These are phyloP conservation scores for Phytopythium oedochilum DNA, from an alignment of 352 stramenopile genomes.

Conservation along the genomic window DNA sequence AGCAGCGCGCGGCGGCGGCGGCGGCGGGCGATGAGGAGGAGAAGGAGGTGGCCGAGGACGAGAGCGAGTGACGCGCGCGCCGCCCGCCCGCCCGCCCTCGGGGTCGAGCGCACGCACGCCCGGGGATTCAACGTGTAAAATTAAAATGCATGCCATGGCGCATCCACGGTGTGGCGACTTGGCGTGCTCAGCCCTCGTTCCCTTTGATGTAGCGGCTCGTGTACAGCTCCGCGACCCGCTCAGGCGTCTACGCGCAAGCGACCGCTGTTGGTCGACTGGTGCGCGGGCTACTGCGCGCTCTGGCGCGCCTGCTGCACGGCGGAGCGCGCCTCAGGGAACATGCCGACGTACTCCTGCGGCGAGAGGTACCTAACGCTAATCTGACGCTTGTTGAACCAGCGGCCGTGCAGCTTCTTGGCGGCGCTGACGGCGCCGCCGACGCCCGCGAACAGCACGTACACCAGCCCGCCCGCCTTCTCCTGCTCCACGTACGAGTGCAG, in stretches of 20 bases:
- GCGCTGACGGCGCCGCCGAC: conserved; percentile 45
- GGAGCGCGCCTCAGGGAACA: conserved; percentile 78
- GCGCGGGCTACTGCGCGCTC: conserved; percentile 19
- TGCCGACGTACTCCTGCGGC: conserved; percentile 85
- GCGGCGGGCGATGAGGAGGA: conserved; percentile 12
- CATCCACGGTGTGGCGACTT: too few species aligned
- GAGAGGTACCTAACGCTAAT: conserved; percentile 87
- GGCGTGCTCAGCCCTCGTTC: not conserved
- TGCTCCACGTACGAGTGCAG: conserved; percentile 81
- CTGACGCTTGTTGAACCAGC: conserved; percentile 90
- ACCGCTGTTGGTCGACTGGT: conserved; percentile 5
- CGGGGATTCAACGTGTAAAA: not conserved
- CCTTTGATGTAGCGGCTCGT: too few species aligned
- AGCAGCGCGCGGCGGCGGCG: conserved; percentile 9
- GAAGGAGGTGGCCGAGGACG: conserved; percentile 18
- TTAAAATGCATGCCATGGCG: not conserved
- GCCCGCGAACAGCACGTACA: conserved; percentile 85
- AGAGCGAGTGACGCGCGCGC: conserved; percentile 2
- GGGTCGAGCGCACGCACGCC: not conserved
- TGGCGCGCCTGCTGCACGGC: conserved; percentile 52
- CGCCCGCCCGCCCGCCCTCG: not conserved
- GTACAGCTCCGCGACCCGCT: not conserved
- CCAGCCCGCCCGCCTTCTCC: conserved; percentile 79
- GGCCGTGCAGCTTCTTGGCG: conserved; percentile 76
- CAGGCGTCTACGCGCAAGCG: not conserved